Evolutionary conservation across 768 basidiomycete species (phyloP).

Genomic region (Sarcodon sp.): DNA sequence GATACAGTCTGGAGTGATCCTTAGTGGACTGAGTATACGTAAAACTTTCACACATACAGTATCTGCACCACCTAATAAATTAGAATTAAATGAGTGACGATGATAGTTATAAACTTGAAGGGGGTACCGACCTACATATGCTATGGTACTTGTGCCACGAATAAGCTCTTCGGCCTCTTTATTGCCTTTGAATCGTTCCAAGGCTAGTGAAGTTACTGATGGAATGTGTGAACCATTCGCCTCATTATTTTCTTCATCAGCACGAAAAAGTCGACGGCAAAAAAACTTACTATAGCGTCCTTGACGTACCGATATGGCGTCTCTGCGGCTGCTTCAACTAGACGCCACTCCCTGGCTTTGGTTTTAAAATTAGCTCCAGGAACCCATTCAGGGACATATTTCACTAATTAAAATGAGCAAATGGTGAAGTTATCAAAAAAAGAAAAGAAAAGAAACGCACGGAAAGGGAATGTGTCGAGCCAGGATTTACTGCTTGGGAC

Average conservation of each 20-base stretch:
- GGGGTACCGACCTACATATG: conserved; percentile 8
- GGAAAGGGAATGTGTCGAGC: conserved; percentile 7
- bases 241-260: conserved; percentile 17
- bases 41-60: conserved; percentile 2
- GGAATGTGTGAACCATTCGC: conserved; percentile 38
- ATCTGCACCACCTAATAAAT: conserved; percentile 1
- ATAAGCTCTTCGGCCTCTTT: conserved; percentile 47
- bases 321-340: too few species aligned
- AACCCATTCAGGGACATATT: conserved; percentile 12
- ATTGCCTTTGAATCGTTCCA: conserved; percentile 36
- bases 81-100: too few species aligned
- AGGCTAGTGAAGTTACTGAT: conserved; percentile 46
- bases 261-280: not conserved
- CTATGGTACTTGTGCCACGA: conserved; percentile 39
- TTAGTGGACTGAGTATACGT: too few species aligned
- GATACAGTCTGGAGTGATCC: conserved; percentile 16
- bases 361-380: conserved; percentile 14
- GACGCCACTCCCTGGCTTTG: not conserved
- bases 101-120: too few species aligned
- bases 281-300: not conserved
- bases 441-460: not conserved
- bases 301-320: too few species aligned
- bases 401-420: conserved; percentile 3
- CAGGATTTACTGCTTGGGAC: conserved; percentile 4
- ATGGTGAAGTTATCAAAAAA: not conserved